Conservation (phyloP, 208 protist genomes). For the Crithidia fasciculata region DNA sequence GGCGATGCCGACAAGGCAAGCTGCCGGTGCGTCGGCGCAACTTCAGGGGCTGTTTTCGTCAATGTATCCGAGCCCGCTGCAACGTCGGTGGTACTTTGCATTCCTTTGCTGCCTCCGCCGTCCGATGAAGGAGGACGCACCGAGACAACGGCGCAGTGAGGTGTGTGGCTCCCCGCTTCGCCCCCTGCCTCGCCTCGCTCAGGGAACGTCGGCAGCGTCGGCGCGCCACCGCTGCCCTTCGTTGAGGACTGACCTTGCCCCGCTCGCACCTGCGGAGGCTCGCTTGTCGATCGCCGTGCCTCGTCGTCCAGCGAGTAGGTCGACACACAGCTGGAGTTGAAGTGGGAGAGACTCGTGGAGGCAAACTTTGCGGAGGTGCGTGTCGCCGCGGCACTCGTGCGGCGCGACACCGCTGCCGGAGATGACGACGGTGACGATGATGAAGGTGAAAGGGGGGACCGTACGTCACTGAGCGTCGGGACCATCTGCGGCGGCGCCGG, state of each 20-base stretch:
- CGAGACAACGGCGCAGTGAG: not conserved
- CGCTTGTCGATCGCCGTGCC: not conserved
- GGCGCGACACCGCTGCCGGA: not conserved
- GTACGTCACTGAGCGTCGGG: not conserved
- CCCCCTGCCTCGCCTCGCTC: not conserved
- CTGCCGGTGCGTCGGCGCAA: constrained; percentile 5
- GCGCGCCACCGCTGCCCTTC: not conserved
- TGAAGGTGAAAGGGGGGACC: constrained; percentile 11
- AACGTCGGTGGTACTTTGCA: no score
- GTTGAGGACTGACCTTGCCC: not conserved
- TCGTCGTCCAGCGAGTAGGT: constrained; percentile 8
- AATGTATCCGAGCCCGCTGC: not conserved
- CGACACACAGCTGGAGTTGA: constrained; percentile 9
- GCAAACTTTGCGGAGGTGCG: constrained; percentile 3
- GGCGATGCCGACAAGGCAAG: constrained; percentile 19
- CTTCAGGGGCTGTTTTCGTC: not conserved
- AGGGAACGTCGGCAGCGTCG: not conserved
- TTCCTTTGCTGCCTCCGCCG: not conserved
- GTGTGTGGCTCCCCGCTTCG: not conserved
- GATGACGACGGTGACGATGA: constrained; percentile 12
- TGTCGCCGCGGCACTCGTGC: not conserved
- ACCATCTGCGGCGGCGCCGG: constrained; percentile 2
- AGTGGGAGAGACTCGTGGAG: constrained; percentile 6
- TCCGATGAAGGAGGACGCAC: not conserved
- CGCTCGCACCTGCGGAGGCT: not conserved